Percentiles rank a stretch among this genome's conserved stretches.
These are phyloP conservation scores for Xylaria cubensis DNA, from an alignment of 495 filamentous ascomycete genomes.

Conservation along the genomic window DNA sequence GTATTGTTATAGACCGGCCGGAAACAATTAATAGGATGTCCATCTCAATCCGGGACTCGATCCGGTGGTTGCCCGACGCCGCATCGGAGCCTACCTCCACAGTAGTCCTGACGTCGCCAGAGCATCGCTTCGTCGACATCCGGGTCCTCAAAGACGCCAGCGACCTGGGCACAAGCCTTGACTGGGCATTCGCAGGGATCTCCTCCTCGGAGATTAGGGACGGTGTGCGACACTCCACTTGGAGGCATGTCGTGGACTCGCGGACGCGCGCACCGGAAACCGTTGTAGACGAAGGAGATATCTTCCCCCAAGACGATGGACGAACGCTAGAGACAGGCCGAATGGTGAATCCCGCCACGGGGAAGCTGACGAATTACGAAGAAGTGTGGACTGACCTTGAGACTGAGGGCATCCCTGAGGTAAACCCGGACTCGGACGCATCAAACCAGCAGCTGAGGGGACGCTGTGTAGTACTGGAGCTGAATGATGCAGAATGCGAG, in stretches of 20 bases:
- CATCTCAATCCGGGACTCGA: slow-evolving; percentile 49
- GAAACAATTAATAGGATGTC: slow-evolving; percentile 23
- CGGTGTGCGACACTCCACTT: slow-evolving; percentile 42
- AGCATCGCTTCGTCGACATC: slow-evolving; percentile 55
- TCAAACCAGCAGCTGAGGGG: not conserved
- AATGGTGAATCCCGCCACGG: slow-evolving; percentile 55
- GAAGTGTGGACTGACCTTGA: slow-evolving; percentile 55
- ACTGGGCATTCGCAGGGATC: slow-evolving; percentile 64
- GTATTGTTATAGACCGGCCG: not conserved
- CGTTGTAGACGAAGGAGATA: slow-evolving; percentile 58
- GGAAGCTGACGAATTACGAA: slow-evolving; percentile 55
- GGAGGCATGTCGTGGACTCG: slow-evolving; percentile 62
- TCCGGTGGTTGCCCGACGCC: slow-evolving; percentile 51
- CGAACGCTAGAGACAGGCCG: slow-evolving; percentile 55
- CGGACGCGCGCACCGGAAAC: slow-evolving; percentile 42
- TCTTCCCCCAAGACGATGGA: slow-evolving; percentile 47
- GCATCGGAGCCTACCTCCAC: slow-evolving; percentile 53
- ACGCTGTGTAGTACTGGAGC: slow-evolving; percentile 44
- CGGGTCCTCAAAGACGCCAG: slow-evolving; percentile 37
- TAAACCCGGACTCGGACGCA: slow-evolving; percentile 22
- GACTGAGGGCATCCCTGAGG: slow-evolving; percentile 35
- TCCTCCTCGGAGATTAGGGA: slow-evolving; percentile 36
- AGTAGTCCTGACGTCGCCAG: slow-evolving; percentile 57
- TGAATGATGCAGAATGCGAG: slow-evolving; percentile 35
- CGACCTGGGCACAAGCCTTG: slow-evolving; percentile 35